These are phyloP conservation scores for Diaporthe sp. DNA, from an alignment of 2,329 filamentous ascomycete genomes.

Conservation along the genomic window DNA sequence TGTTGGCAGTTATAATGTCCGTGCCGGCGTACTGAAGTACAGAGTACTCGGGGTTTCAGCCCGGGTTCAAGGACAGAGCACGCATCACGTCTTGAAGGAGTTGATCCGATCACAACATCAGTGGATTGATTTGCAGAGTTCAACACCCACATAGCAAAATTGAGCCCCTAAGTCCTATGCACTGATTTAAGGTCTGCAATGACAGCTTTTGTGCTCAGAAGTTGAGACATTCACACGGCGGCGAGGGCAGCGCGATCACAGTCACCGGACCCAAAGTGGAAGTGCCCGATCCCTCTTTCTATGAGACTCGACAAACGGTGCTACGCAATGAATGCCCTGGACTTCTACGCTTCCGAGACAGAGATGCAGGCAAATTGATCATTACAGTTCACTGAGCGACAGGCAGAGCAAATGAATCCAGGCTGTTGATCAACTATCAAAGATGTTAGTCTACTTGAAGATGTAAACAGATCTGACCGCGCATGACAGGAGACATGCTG, in stretches of 20 bases:
- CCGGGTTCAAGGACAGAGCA: background rate
- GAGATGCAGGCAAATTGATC: background rate
- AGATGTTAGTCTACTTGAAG: constrained; percentile 32
- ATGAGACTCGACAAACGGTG: background rate
- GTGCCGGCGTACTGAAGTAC: no score
- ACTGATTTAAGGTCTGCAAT: background rate
- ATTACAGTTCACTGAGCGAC: background rate
- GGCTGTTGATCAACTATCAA: constrained; percentile 31
- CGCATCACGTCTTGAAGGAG: background rate
- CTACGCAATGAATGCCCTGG: background rate
- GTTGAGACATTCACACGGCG: background rate
- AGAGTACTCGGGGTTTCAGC: background rate
- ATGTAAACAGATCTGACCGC: constrained; percentile 35
- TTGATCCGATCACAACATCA: background rate
- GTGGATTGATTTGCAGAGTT: background rate
- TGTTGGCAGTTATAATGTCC: background rate
- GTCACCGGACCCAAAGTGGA: background rate
- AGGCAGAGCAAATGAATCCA: background rate
- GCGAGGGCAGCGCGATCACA: background rate
- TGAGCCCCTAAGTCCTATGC: no score
- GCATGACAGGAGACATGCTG: constrained; percentile 31
- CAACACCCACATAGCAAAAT: background rate
- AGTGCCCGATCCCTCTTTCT: background rate
- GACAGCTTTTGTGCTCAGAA: background rate
- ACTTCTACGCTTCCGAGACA: background rate